These are phyloP conservation scores for Poa pratensis DNA, from an alignment of 176 grass and related monocot genomes.

Conservation along the genomic window DNA sequence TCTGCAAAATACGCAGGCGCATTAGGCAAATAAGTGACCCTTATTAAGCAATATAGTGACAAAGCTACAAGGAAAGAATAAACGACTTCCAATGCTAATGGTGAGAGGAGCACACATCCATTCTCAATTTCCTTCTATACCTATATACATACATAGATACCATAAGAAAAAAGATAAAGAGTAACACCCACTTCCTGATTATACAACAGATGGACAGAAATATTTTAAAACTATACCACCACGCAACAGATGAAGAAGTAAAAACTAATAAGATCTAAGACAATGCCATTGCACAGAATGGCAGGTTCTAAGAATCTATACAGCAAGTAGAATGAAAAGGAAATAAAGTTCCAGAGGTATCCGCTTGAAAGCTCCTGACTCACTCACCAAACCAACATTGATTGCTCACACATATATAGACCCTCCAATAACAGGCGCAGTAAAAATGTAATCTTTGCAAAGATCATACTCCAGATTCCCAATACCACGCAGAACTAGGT, in stretches of 20 bases:
- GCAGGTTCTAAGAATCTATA: neutral
- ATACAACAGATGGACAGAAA: neutral
- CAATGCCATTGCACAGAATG: neutral
- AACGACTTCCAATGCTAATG: neutral
- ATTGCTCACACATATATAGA: slow-evolving; percentile 10
- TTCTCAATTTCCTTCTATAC: neutral
- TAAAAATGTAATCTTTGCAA: slow-evolving; percentile 15
- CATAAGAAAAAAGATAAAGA: neutral
- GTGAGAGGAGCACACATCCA: neutral
- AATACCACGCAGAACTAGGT: slow-evolving; percentile 9
- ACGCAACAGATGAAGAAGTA: neutral
- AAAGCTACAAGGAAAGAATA: neutral
- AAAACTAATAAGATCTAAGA: neutral
- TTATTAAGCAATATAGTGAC: neutral
- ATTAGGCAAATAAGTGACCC: slow-evolving; percentile 1
- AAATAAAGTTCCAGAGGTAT: neutral
- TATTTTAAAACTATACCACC: neutral
- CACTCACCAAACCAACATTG: slow-evolving; percentile 37
- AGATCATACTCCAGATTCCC: neutral
- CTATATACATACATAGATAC: neutral
- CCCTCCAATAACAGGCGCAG: neutral
- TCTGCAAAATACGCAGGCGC: slow-evolving; percentile 40
- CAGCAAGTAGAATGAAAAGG: neutral
- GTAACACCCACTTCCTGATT: neutral
- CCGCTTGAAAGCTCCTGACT: slow-evolving; percentile 7